Base-by-base conservation (phyloP, 352 stramenopile genomes). In the Phytophthora litchii region DNA sequence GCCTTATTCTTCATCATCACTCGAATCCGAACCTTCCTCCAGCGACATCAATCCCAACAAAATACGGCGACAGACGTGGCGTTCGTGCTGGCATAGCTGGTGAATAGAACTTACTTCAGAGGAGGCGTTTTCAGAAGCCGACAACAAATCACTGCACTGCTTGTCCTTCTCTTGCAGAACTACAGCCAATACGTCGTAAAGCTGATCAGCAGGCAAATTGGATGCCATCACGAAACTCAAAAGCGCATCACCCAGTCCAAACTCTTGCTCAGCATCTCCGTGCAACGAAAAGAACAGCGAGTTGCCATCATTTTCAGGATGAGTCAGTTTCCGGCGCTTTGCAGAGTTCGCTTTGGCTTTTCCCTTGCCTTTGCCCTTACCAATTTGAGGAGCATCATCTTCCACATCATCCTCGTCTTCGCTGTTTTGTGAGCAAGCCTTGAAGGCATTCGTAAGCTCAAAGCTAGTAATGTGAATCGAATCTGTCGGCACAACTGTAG, bases 161-260 rank as follows among this genome's bases (percentile, higher is more conserved):
- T 88, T 89, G 72, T 92, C 83, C 42, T 83, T 85, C 14, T 76
- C 60, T 49, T 82, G 80, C 23, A 92, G 54, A 51, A 90, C 44
- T 53, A 82, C 70, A 2, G 71, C 72, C 38, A 92, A 58, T 14
- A 73, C 83, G 35, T 92, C 83, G 54, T 92, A 80, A 44, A 92
- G 74, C 29, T 71, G 60, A 6, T 90, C 83, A n/a, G 70, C 59
- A 6, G 83, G 72, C 21, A 89, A 57, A 19, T 70, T 54, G 13
- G 76, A 68, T 14, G 69, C 72, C 49, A 89, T 73, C 14, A 92
- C 76, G 56, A 86, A 92, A 42, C 62, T 78, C 57, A 89, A 62
- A 54, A 92, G 54, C 31, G 70, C 70, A n/a, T 90, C 80, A 14
- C 64, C 64, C 13, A 92, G 76, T 7, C 83, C 83, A 36, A 87